phyloP scores from a whole-genome alignment of 176 grass and related monocot genomes.

The Tuctoria greenei region DNA sequence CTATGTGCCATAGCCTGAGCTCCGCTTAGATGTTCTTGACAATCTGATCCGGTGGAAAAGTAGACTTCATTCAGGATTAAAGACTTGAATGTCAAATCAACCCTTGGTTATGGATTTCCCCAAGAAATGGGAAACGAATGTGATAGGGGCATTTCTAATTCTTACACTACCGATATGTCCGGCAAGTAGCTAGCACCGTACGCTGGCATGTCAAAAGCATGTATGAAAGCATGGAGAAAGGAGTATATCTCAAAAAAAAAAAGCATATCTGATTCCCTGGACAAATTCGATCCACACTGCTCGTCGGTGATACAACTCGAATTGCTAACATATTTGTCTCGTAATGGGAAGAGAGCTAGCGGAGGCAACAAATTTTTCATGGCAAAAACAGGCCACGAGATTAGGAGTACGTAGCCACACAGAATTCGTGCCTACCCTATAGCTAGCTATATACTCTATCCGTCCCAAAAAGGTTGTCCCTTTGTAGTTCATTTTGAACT shows the following conservation, averaged over 20 bases:
- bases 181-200: neutral
- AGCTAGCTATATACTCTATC: neutral
- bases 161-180: neutral
- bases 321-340: slow-evolving; percentile 21
- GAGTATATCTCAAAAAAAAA: neutral
- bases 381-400: neutral
- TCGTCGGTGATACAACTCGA: slow-evolving; percentile 24
- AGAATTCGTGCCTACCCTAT: neutral
- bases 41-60: no score
- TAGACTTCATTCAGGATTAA: slow-evolving; percentile 27
- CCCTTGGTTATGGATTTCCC: slow-evolving; percentile 23
- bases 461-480: no score
- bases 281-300: neutral
- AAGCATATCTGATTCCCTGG: neutral
- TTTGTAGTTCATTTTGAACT: no score
- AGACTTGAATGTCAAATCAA: slow-evolving; percentile 45
- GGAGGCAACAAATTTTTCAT: neutral
- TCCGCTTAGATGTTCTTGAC: no score
- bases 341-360: neutral
- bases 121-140: slow-evolving; percentile 40
- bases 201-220: slow-evolving; percentile 18
- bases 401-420: neutral
- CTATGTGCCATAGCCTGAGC: no score
- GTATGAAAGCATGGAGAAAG: slow-evolving; percentile 33
- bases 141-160: slow-evolving; percentile 4